phyloP scores from a whole-genome alignment of 495 filamentous ascomycete genomes.

The Evansstolkia leycettana region DNA sequence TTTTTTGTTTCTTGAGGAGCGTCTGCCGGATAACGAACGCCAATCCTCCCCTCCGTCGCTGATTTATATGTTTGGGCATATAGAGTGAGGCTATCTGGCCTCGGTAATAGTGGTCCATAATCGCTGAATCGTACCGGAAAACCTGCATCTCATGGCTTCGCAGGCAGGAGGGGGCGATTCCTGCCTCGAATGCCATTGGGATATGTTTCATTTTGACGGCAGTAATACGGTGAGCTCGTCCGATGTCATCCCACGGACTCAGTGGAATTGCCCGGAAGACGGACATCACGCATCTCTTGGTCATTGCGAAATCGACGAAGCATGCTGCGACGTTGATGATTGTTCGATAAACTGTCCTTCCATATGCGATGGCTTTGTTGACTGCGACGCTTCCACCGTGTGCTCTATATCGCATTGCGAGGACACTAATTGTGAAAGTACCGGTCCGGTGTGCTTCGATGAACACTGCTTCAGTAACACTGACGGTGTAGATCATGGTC shows the following conservation, averaged over 20 bases:
- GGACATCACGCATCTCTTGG: slow-evolving; percentile 16
- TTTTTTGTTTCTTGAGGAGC: no score
- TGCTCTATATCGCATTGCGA: slow-evolving; percentile 30
- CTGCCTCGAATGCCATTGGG: slow-evolving; percentile 35
- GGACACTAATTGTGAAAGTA: slow-evolving; percentile 12
- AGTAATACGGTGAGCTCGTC: slow-evolving; percentile 13
- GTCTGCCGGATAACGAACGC: no score
- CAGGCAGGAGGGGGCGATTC: slow-evolving; percentile 23
- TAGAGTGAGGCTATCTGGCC: no score
- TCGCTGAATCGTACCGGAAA: no score
- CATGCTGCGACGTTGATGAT: slow-evolving; percentile 32
- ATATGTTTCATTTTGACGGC: slow-evolving; percentile 26
- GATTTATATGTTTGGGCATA: no score
- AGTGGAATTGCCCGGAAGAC: slow-evolving; percentile 23
- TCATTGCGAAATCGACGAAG: slow-evolving; percentile 20
- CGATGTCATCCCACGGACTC: slow-evolving; percentile 8
- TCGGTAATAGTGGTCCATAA: no score
- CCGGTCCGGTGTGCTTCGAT: slow-evolving; percentile 30
- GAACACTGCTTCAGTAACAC: slow-evolving; percentile 25
- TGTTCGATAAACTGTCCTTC: slow-evolving; percentile 30
- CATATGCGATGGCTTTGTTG: slow-evolving; percentile 32
- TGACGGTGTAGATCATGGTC: slow-evolving; percentile 15
- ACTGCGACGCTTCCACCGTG: slow-evolving; percentile 28
- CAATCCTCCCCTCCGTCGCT: no score
- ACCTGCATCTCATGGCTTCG: slow-evolving; percentile 1